Base-by-base conservation (phyloP, 1,284 basidiomycete genomes). In the Ustilago bromivora region DNA sequence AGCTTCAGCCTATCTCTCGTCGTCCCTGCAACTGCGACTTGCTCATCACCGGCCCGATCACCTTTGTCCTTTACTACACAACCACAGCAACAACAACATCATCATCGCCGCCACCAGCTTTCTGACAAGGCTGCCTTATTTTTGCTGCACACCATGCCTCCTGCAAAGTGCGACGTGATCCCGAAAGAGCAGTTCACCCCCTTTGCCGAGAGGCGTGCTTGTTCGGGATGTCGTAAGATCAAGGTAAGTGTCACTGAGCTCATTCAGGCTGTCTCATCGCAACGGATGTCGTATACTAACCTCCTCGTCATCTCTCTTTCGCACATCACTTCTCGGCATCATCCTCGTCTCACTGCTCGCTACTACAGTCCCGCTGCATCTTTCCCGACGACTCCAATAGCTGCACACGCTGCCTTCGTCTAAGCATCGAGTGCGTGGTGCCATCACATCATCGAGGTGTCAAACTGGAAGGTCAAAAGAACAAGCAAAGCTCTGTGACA, bases 91-190 rank as follows among this genome's bases (percentile, higher is more conserved):
- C 38, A 43, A 23, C 53, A 4, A 7, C 7, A 36, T 55, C 34
- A 8, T 38, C 28, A 38, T 28, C 55, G 43, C 32, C 17, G 43
- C 43, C 34, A 54, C 11, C 52, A 34, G 31, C 15, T 54, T 36
- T 12, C 17, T 17, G n/a, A 17, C 11, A 41, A 41, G 40, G 43
- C 43, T 38, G 10, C 34, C 23, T 43, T 31, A 3, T 47, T 41
- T 31, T 41, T 3, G 23, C 23, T 34, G 36, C 17, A 19, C 54
- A 66, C 38, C 40, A 77, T 78, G 75, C 75, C 75, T 13, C 75
- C 75, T 34, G 75, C 75, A 62, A 78, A 78, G 71, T 78, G 75
- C 71, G 75, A 78, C 70, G 75, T 78, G 49, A 71, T 78, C 56
- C 63, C 71, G 15, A 78, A 73, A 58, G 75, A 73, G 64, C 75